Percentiles rank a stretch among this genome's conserved stretches.
phyloP scores from a whole-genome alignment of 805 yeast genomes.

The Candida argentea region DNA sequence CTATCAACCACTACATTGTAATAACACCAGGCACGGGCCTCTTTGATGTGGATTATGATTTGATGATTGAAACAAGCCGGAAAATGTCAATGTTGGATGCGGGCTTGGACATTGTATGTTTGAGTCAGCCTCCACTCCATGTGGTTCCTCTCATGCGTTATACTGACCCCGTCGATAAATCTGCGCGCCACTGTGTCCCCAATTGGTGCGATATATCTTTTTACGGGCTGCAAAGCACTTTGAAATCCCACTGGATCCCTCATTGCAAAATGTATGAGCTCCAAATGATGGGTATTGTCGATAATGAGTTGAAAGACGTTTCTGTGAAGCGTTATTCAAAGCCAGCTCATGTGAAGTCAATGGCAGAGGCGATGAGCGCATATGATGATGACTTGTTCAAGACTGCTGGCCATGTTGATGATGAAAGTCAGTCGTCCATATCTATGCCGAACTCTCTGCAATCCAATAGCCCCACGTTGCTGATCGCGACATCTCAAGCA shows the following conservation, averaged over 20 bases:
- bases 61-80: conserved; percentile 64
- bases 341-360: conserved; percentile 23
- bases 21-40: conserved; percentile 91
- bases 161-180: conserved; percentile 34
- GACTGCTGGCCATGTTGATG: conserved; percentile 9
- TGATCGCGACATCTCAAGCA: background rate
- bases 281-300: conserved; percentile 98
- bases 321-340: conserved; percentile 49
- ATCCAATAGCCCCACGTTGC: background rate
- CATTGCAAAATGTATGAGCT: conserved; percentile 88
- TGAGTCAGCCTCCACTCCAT: conserved; percentile 87
- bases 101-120: conserved; percentile 80
- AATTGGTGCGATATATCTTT: conserved; percentile 93
- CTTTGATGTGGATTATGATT: conserved; percentile 80
- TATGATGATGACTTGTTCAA: conserved; percentile 56
- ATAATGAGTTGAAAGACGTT: conserved; percentile 68
- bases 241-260: conserved; percentile 70
- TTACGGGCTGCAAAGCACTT: conserved; percentile 53
- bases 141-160: conserved; percentile 83
- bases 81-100: conserved; percentile 70
- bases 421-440: background rate
- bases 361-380: conserved; percentile 51
- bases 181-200: conserved; percentile 70
- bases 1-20: conserved; percentile 81
- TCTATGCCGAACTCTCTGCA: background rate